phyloP scores from a whole-genome alignment of 176 grass and related monocot genomes.

The Elymus sibiricus region DNA sequence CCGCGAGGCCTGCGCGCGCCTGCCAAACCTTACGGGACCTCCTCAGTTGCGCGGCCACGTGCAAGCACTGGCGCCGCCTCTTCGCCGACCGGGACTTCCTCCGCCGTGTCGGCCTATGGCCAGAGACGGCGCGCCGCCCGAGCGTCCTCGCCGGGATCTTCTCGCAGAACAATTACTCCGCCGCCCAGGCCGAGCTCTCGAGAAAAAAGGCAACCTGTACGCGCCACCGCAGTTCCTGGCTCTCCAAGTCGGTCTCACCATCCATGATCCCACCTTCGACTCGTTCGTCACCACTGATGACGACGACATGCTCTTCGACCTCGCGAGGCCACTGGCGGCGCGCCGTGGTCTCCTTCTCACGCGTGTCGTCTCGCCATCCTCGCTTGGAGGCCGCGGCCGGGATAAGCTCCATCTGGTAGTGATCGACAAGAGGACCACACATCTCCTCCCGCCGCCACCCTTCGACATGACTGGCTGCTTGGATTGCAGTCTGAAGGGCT shows the following conservation, averaged over 20 bases:
- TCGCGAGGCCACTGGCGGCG: not conserved
- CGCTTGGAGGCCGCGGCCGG: too few species aligned
- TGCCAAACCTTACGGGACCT: not conserved
- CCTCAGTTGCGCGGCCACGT: not conserved
- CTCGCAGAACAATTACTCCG: not conserved
- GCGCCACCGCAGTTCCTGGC: not conserved
- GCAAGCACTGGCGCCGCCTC: not conserved
- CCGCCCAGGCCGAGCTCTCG: not conserved
- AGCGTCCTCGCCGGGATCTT: not conserved
- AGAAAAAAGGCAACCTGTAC: not conserved
- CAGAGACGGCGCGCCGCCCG: not conserved
- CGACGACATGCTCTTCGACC: not conserved
- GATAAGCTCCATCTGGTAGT: too few species aligned
- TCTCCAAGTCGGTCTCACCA: not conserved
- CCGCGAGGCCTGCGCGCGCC: not conserved
- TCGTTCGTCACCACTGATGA: not conserved
- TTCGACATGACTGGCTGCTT: too few species aligned
- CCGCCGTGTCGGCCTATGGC: not conserved
- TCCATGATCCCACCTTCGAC: not conserved
- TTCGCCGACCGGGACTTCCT: not conserved
- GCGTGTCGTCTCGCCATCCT: not conserved
- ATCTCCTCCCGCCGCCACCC: too few species aligned
- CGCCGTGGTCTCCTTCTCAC: not conserved
- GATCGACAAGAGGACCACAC: too few species aligned
- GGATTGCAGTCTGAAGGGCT: too few species aligned